Evolutionary conservation across 768 basidiomycete genomes (phyloP).

Genomic region (Hypsizygus marmoreus): DNA sequence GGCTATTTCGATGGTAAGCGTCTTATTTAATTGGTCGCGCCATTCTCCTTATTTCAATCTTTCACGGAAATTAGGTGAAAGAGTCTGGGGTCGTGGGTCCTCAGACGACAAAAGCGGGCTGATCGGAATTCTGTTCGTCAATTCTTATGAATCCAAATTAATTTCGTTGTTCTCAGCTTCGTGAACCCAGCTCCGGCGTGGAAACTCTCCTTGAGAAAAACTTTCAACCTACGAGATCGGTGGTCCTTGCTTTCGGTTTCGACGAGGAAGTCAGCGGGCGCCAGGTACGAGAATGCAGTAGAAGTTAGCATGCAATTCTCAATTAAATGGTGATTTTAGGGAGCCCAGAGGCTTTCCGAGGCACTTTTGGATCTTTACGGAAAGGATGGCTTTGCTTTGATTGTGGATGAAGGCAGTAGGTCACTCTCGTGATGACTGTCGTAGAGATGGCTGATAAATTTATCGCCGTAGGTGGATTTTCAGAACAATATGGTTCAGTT

Average conservation of each 20-base stretch:
- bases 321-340: constrained; percentile 42
- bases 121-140: constrained; percentile 60
- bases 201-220: constrained; percentile 65
- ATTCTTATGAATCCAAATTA: not conserved
- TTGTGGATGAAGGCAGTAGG: constrained; percentile 88
- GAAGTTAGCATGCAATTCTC: not conserved
- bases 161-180: not conserved
- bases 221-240: constrained; percentile 63
- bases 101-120: constrained; percentile 78
- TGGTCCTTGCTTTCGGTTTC: constrained; percentile 70
- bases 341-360: constrained; percentile 49
- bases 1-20: constrained; percentile 52
- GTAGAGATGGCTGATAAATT: not conserved
- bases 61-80: constrained; percentile 36
- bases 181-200: constrained; percentile 44
- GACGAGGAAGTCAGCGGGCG: constrained; percentile 71
- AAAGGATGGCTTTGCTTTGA: constrained; percentile 66
- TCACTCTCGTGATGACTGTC: constrained; percentile 3
- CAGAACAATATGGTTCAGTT: constrained; percentile 49
- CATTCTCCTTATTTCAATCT: no score
- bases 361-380: constrained; percentile 66
- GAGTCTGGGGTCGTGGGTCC: constrained; percentile 77
- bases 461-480: constrained; percentile 44
- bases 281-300: constrained; percentile 31
- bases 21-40: no score